Base-by-base conservation (phyloP, 2,329 filamentous ascomycete genomes). In the Neopestalotiopsis clavispora region DNA sequence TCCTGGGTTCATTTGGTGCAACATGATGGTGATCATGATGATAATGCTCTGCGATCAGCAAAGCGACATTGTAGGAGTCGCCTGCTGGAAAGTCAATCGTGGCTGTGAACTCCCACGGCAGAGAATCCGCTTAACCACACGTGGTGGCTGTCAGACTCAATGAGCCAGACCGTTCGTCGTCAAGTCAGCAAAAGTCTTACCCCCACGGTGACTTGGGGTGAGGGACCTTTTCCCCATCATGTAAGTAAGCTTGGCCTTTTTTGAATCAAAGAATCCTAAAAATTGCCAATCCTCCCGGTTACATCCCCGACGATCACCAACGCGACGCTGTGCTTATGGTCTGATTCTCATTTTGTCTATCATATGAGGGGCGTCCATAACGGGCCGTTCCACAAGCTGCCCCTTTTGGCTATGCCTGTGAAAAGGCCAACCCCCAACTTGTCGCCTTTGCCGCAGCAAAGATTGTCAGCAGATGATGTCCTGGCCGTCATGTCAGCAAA, bases 351-450 rank as follows among this genome's bases (percentile, higher is more conserved):
- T 62, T 23, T 52, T 23, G 23, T 40, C 28, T 34, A 13, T 34
- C n/a, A 17, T 20, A 38, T n/a, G 45, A 52, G 45, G 45, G 45
- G 30, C 59, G 17, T 12, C 63, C 52, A 32, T 20, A 23, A 45
- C 63, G 63, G 63, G 23, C 63, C 63, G 63, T 66, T 58, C 63
- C 63, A 66, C 63, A 62, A 34, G 59, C 32, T 62, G n/a, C 14
- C 30, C 12, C 34, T 28, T 62, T 42, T 20, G 10, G 34, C 17
- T 17, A 34, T 38, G 59, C 45, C 40, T 58, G 23, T 56, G 32
- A 34, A 17, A 13, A 23, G 14, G 17, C n/a, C 17, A 32, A 3
- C 23, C 20, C 17, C 20, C 20, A 58, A 12, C 14, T 59, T 59
- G 23, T 59, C 57, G 28, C 30, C 20, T 23, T 59, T 38, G 13